Evolutionary conservation across 495 filamentous ascomycete species (phyloP).

Genomic region (Pyronema omphalodes): DNA sequence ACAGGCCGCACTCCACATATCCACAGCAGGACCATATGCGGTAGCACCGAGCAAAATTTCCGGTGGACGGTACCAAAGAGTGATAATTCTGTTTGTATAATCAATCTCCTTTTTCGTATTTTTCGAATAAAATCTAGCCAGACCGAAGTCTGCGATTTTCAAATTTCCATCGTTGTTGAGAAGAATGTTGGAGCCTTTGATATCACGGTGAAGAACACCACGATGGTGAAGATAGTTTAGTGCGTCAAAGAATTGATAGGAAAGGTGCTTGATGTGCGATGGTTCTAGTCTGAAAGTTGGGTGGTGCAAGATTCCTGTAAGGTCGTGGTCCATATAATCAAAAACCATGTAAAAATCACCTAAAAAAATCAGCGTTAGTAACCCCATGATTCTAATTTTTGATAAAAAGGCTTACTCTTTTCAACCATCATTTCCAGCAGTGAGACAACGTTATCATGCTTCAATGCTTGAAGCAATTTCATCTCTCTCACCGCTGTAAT

Average conservation of each 20-base stretch:
- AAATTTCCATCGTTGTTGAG: conserved; percentile 73
- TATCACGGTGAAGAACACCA: conserved; percentile 87
- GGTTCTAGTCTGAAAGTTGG: conserved; percentile 74
- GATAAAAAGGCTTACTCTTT: conserved; percentile 35
- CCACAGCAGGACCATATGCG: conserved; percentile 81
- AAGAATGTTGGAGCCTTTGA: conserved; percentile 88
- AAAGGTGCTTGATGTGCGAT: conserved; percentile 83
- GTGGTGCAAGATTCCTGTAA: conserved; percentile 71
- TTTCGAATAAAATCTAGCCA: conserved; percentile 94
- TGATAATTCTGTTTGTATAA: conserved; percentile 97
- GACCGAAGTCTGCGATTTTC: conserved; percentile 90
- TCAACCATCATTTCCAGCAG: conserved; percentile 95
- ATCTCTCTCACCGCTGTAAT: conserved; percentile 95
- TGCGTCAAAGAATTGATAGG: conserved; percentile 84
- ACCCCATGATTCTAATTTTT: neutral
- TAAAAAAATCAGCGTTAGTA: conserved; percentile 1
- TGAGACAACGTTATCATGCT: conserved; percentile 75
- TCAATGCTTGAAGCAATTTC: conserved; percentile 86
- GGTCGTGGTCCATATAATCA: conserved; percentile 91
- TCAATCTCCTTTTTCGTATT: conserved; percentile 56
- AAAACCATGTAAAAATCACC: conserved; percentile 98
- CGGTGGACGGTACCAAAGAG: conserved; percentile 88
- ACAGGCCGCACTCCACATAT: conserved; percentile 96
- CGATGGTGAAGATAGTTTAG: conserved; percentile 86
- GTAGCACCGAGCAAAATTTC: conserved; percentile 91